Conservation (phyloP, 768 basidiomycete genomes). For the Mycena polygramma region DNA sequence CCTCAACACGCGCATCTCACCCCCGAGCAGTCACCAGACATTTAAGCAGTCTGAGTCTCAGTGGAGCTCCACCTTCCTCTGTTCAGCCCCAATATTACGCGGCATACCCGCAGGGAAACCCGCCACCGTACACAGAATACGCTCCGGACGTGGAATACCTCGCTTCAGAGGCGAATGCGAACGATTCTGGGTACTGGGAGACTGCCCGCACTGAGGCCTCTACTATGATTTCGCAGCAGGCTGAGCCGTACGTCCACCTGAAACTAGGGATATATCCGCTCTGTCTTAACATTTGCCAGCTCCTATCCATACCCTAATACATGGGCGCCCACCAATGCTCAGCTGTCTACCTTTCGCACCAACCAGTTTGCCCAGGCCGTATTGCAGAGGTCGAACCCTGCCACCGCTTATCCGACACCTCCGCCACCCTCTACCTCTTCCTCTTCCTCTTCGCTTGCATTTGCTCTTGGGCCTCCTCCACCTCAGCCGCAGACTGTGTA, state of each 20-base stretch:
- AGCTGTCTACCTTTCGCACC: constrained; percentile 66
- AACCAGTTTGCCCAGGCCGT: constrained; percentile 73
- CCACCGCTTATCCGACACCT: constrained; percentile 77
- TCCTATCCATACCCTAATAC: constrained; percentile 56
- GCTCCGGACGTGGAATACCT: constrained; percentile 71
- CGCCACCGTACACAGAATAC: constrained; percentile 77
- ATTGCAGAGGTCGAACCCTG: constrained; percentile 72
- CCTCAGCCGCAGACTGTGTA: constrained; percentile 47
- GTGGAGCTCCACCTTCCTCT: constrained; percentile 73
- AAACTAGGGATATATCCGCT: constrained; percentile 29
- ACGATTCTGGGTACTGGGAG: constrained; percentile 75
- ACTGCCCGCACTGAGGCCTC: constrained; percentile 71
- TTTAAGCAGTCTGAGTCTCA: constrained; percentile 69
- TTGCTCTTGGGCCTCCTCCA: constrained; percentile 66
- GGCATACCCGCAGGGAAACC: constrained; percentile 54
- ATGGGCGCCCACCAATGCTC: constrained; percentile 56
- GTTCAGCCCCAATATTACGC: constrained; percentile 69
- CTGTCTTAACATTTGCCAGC: constrained; percentile 27
- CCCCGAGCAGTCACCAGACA: constrained; percentile 71
- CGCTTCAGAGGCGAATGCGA: constrained; percentile 59
- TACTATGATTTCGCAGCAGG: constrained; percentile 68
- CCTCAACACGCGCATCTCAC: constrained; percentile 14
- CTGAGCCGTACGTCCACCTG: constrained; percentile 57
- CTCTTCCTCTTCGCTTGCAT: constrained; percentile 83
- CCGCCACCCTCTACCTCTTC: constrained; percentile 73